Base-by-base conservation (phyloP, 495 filamentous ascomycete genomes). In the Clohesyomyces aquaticus region DNA sequence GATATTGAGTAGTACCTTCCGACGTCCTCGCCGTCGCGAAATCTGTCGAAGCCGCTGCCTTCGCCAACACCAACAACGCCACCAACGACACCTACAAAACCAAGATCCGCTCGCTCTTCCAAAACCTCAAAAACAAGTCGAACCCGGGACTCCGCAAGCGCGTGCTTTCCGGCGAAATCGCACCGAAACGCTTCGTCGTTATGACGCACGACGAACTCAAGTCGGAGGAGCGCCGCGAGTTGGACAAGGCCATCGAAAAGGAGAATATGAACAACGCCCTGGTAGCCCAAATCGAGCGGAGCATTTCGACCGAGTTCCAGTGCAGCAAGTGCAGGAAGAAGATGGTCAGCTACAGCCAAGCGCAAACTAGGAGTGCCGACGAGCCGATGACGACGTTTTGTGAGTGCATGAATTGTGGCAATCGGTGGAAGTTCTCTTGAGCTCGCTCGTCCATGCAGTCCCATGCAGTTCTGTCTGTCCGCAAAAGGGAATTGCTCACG, bases 231-330 rank as follows among this genome's bases (percentile, higher is more conserved):
- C 86, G 86, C 69, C 79, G 83, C 35, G 81, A 81, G 59, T 77
- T 83, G 64, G 90, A 96, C 62, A 78, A 81, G 65, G 81, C 83
- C 70, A 80, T 96, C 38, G 78, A 89, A 72, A 84, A 91, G 76
- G 88, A 96, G 78, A 98, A 98, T 76, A 91, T 97, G 89, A 90
- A 91, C 79, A 89, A 93, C 74, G 89, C 94, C 0, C 90, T 96
- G 83, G 91, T 95, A 22, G 89, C 93, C 53, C 89, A 91, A 77
- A 89, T 83, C 1, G 90, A 96, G 74, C 91, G 89, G 76, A 90
- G 85, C 71, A 91, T 96, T 76, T 92, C 87, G 71, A 90, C 89
- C 61, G 87, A 83, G 42, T 81, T 98, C 65, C 87, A 88, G 77
- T 98, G 94, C 76, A 84, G 91, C 60, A 90, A 90, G 77, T 98